phyloP scores from a whole-genome alignment of 768 basidiomycete genomes.

The Boletus reticuloceps region DNA sequence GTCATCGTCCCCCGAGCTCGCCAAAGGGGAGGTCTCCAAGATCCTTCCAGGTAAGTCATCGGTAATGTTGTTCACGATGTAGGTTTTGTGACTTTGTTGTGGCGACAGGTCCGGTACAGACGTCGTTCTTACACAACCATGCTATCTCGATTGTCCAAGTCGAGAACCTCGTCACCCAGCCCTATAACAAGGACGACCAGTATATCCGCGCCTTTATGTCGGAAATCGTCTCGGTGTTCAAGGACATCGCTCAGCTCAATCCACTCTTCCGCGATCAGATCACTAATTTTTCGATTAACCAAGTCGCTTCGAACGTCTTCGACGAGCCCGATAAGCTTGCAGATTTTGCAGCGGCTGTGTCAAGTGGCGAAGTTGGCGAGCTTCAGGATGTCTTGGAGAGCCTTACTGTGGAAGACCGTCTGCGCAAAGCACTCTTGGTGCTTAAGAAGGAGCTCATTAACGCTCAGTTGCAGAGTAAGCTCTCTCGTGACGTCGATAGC shows the following conservation, averaged over 20 bases:
- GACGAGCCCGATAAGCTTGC: slow-evolving; percentile 97
- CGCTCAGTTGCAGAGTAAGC: slow-evolving; percentile 90
- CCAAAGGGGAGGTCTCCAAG: slow-evolving; percentile 23
- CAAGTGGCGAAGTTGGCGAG: slow-evolving; percentile 87
- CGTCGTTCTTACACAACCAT: slow-evolving; percentile 79
- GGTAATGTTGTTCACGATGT: too few relatives aligned
- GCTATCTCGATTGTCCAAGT: slow-evolving; percentile 87
- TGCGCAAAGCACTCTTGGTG: slow-evolving; percentile 87
- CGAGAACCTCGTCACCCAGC: slow-evolving; percentile 74
- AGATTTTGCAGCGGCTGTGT: slow-evolving; percentile 96
- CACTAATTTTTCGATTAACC: slow-evolving; percentile 92
- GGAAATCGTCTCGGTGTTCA: slow-evolving; percentile 96
- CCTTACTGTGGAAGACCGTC: slow-evolving; percentile 79
- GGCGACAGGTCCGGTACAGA: slow-evolving; percentile 62
- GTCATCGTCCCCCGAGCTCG: slow-evolving; percentile 24
- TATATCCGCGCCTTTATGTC: slow-evolving; percentile 95
- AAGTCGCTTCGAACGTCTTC: slow-evolving; percentile 90
- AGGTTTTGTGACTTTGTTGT: background rate
- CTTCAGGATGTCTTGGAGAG: slow-evolving; percentile 92
- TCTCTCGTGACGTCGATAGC: slow-evolving; percentile 88
- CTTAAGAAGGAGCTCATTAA: slow-evolving; percentile 99
- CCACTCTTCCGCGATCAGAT: slow-evolving; percentile 98
- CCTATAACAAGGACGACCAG: slow-evolving; percentile 91
- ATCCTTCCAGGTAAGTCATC: slow-evolving; percentile 20
- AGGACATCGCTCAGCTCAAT: slow-evolving; percentile 96